These are phyloP conservation scores for Batkoa obscura DNA, from an alignment of 371 early-diverging fungal genomes.

Conservation along the genomic window DNA sequence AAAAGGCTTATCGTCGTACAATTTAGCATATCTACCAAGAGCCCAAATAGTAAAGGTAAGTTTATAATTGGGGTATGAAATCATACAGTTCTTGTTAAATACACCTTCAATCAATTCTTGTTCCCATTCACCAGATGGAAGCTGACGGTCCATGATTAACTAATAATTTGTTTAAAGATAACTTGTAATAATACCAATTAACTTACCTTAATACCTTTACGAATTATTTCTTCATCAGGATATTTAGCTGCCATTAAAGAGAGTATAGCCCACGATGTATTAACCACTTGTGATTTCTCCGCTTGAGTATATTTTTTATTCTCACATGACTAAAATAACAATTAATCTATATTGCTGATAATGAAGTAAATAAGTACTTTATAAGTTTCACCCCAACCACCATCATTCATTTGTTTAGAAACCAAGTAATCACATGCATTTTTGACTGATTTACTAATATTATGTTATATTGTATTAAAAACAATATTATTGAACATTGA, in stretches of 20 bases:
- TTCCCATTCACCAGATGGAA: slow-evolving; percentile 79
- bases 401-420: slow-evolving; percentile 68
- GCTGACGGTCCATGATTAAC: slow-evolving; percentile 70
- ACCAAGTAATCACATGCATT: slow-evolving; percentile 75
- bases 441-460: slow-evolving; percentile 22
- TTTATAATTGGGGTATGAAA: slow-evolving; percentile 92
- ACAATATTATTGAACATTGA: not conserved
- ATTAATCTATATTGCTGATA: not conserved
- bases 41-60: slow-evolving; percentile 91
- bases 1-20: slow-evolving; percentile 15
- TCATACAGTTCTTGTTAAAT: slow-evolving; percentile 86
- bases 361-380: slow-evolving; percentile 17
- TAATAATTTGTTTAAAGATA: not conserved
- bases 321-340: slow-evolving; percentile 39
- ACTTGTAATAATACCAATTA: not conserved
- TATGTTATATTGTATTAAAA: slow-evolving; percentile 8
- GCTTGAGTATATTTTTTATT: slow-evolving; percentile 38
- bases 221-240: slow-evolving; percentile 49
- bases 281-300: slow-evolving; percentile 65
- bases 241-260: slow-evolving; percentile 78
- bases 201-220: slow-evolving; percentile 39
- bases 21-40: slow-evolving; percentile 63
- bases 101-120: slow-evolving; percentile 96
- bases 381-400: slow-evolving; percentile 96
- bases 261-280: slow-evolving; percentile 77